Base-by-base conservation (phyloP, 1,284 basidiomycete genomes). In the Leccinum cinnamomeum region DNA sequence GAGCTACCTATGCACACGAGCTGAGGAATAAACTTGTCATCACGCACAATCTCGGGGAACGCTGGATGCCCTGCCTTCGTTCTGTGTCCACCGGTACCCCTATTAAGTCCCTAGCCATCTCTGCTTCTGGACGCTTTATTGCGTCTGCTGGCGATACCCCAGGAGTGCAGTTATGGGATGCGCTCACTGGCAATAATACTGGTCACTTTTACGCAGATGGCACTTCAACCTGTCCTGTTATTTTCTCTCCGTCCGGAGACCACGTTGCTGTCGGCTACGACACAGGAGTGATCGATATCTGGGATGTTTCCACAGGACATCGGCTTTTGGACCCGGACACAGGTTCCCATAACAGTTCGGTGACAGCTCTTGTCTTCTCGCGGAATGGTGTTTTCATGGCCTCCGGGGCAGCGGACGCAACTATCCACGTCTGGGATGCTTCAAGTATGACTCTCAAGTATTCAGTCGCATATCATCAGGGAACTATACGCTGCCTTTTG, bases 221-320 rank as follows among this genome's bases (percentile, higher is more conserved):
- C 1, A 23, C 35, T 20, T 58, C 65, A 28, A 63, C 63, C 2
- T 68, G 69, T 56, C 58, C 68, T 8, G 70, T 72, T 5, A 16
- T 59, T 14, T 72, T 71, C 61, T 70, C 72, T 11, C 63, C 61
- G 3, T 67, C 70, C 23, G 71, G 70, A 14, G 55, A 58, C 23
- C 61, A 56, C 16, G 62, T 73, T n/a, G 65, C 67, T 11, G 48
- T 65, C 18, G 70, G 69, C 14, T 70, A 57, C n/a, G 46, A 61
- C 10, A 64, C 63, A n/a, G 65, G 66, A 12, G 50, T 55, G 6
- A 53, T 72, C 7, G 59, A 65, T 18, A 14, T 73, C 28, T 72
- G 70, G 70, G 69, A 70, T 53, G 62, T 67, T 33, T 25, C 56
- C 12, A 69, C 70, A 2, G 70, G 70, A 54, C 61, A 63, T 30